phyloP scores from a whole-genome alignment of 2,329 filamentous ascomycete genomes.

The Fusarium sp. region DNA sequence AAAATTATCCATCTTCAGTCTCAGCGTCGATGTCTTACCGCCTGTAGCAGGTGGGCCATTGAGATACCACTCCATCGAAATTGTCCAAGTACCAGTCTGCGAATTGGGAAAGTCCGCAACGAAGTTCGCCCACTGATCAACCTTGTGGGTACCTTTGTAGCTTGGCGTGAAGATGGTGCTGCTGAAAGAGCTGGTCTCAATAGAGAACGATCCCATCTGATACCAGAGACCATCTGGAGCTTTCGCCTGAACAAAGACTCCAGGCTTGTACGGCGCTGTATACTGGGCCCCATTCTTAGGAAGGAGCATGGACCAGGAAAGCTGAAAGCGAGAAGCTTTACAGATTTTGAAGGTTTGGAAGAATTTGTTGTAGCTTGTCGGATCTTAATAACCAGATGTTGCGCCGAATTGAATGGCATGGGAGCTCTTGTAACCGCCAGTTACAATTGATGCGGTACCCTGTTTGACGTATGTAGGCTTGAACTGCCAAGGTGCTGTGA shows the following conservation, averaged over 20 bases:
- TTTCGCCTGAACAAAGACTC: not conserved
- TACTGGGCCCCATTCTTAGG: not conserved
- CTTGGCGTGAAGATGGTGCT: not conserved
- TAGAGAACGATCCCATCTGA: not conserved
- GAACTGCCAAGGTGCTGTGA: not conserved
- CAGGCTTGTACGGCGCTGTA: not conserved
- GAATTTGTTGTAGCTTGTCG: conserved; percentile 1
- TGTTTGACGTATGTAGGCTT: not conserved
- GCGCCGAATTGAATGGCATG: not conserved
- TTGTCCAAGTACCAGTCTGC: conserved; percentile 6
- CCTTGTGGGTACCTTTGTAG: not conserved
- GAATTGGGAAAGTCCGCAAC: not conserved
- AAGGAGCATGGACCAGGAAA: conserved; percentile 9
- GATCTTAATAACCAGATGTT: not conserved
- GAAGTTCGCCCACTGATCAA: conserved; percentile 1
- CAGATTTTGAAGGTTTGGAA: conserved; percentile 10
- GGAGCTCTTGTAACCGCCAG: not conserved
- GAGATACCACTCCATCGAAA: conserved; percentile 14
- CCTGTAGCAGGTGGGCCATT: rapidly evolving
- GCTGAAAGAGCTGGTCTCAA: not conserved
- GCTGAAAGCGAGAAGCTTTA: not conserved
- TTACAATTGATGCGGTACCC: not conserved
- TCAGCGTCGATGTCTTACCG: not conserved
- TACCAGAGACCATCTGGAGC: not conserved
- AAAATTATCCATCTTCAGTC: conserved; percentile 11